Conservation (phyloP, 177 flowering plant genomes). For the Vitis hybrid region DNA sequence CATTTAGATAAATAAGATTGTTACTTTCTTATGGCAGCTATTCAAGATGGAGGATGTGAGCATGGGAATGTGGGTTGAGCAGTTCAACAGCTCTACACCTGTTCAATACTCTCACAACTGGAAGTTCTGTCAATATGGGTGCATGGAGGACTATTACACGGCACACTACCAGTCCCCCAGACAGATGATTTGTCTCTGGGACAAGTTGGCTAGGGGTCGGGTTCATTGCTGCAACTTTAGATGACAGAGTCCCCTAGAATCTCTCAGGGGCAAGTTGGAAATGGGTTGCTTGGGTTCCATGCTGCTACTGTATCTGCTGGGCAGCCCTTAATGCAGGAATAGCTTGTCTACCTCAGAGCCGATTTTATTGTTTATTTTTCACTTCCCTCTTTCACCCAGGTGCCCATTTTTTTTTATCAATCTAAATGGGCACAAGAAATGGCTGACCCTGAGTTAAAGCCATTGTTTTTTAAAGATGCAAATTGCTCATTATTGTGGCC, state of each 20-base stretch:
- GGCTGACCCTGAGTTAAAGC: neutral
- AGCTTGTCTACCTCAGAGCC: too few species aligned
- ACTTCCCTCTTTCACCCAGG: too few species aligned
- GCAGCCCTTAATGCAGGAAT: too few species aligned
- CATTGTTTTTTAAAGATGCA: conserved; percentile 1
- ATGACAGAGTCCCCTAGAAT: conserved; percentile 23
- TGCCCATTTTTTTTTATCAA: too few species aligned
- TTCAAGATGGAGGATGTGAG: conserved; percentile 93
- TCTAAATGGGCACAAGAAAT: neutral
- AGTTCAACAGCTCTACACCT: conserved; percentile 50
- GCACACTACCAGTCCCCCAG: conserved; percentile 86
- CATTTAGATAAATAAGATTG: too few species aligned
- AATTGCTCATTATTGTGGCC: neutral
- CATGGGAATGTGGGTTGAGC: conserved; percentile 89
- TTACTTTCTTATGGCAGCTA: conserved; percentile 35
- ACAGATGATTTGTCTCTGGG: conserved; percentile 85
- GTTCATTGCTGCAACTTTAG: conserved; percentile 72
- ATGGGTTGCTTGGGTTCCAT: too few species aligned
- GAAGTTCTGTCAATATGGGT: conserved; percentile 80
- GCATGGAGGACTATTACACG: conserved; percentile 61
- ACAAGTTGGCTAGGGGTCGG: conserved; percentile 49
- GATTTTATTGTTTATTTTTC: too few species aligned
- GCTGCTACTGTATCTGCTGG: too few species aligned
- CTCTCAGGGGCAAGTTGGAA: too few species aligned
- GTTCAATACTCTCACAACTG: conserved; percentile 69